Base-by-base conservation (phyloP, 345 rosid species). In the Euphorbia lathyris region DNA sequence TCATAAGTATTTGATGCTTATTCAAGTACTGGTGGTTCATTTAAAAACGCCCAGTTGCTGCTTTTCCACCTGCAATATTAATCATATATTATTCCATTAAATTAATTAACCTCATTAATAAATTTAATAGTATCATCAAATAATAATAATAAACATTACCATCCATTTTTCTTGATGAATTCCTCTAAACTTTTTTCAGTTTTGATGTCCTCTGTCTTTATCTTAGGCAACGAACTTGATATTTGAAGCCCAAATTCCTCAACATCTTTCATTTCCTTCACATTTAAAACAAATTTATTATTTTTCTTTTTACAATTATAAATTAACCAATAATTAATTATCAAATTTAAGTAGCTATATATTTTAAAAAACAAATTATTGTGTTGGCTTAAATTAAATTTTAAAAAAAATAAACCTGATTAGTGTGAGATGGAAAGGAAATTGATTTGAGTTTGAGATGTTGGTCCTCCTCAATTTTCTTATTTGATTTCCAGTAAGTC, bases 1-100 rank as follows among this genome's bases (percentile, higher is more conserved):
- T 68, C 66, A 69, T 89, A 90, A n/a, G 34, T 79, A 71, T 83
- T 83, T 38, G 83, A 71, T 66, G 79, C 27, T 17, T 79, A 64
- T 61, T 88, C 92, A 7, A 75, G 73, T 52, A 84, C 90, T 1
- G 89, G 91, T 0, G 95, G 89, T 73, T 89, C 97, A 58, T 94
- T 91, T 53, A 94, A 80, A 75, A 89, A 89, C 19, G 97, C 97
- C 95, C 72, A 87, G 66, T 75, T 87, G 84, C 96, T 94, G 55
- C 87, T 77, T 1, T 69, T 87, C 97, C 98, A 94, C 97, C 98
- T 86, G 67, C 76, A 30, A n/a, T n/a, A n/a, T 26, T 12, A 34
- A 34, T 34, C 20, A 48, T 2, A 48, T 14, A 14, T 12, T 45
- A 9, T 9, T 45, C 7, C n/a, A n/a, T n/a, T n/a, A n/a, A n/a